Conservation (phyloP, 2,329 filamentous ascomycete genomes). For the Phialemonium atrogriseum region DNA sequence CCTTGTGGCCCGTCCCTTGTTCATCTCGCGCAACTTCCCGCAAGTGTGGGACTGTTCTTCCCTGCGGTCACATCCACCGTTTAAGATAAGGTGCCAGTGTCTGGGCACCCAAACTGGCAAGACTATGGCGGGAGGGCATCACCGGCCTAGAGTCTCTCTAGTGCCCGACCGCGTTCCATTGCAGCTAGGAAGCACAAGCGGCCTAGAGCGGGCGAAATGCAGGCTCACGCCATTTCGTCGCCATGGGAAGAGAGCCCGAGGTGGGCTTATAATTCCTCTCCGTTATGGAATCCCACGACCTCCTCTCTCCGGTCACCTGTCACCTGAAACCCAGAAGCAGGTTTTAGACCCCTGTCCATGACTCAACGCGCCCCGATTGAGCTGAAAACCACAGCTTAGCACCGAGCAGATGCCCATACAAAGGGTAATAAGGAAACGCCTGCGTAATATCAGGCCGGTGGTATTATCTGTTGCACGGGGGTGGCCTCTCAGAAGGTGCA, state of each 20-base stretch:
- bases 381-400: too few species aligned
- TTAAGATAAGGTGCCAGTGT: too few species aligned
- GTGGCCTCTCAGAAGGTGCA: slow-evolving; percentile 11
- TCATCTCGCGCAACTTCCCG: neutral
- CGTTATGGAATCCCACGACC: neutral
- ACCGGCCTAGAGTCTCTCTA: too few species aligned
- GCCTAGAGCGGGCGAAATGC: too few species aligned
- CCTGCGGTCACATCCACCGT: neutral
- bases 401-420: too few species aligned
- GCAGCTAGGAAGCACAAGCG: too few species aligned
- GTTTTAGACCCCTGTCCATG: slow-evolving; percentile 2
- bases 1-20: neutral
- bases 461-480: slow-evolving; percentile 14
- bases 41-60: neutral
- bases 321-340: slow-evolving; percentile 2
- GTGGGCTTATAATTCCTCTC: slow-evolving; percentile 1
- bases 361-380: neutral
- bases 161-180: too few species aligned
- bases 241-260: too few species aligned
- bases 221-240: too few species aligned
- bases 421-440: neutral
- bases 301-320: neutral
- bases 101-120: too few species aligned
- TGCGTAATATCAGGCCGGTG: slow-evolving; percentile 12
- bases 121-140: too few species aligned